A percentile compares a stretch with the other conserved stretches of the same genome.
Conservation (phyloP, 179 eudicot genomes). For the Nepenthes alata region DNA sequence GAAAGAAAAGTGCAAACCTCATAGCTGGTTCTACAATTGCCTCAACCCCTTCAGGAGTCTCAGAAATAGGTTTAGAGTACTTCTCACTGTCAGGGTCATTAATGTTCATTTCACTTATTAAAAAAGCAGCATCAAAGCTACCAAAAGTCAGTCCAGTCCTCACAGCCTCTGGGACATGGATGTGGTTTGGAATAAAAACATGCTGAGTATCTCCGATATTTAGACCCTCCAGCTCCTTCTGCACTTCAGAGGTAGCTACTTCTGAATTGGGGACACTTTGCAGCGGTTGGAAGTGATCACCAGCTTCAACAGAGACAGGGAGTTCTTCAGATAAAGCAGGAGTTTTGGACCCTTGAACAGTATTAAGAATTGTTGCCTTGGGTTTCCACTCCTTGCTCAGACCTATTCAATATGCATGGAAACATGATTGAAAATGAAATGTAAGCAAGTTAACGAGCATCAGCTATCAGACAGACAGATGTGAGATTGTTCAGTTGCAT, state of each 20-base stretch:
- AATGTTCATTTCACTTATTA: conserved; percentile 16
- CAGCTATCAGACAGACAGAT: no score
- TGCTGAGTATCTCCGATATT: conserved; percentile 48
- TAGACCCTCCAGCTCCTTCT: conserved; percentile 46
- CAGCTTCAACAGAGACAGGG: conserved; percentile 18
- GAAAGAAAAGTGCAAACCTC: conserved; percentile 34
- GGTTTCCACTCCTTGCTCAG: conserved; percentile 79
- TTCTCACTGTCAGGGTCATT: conserved; percentile 27
- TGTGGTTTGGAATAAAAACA: conserved; percentile 78
- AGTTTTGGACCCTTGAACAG: conserved; percentile 32
- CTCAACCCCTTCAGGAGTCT: conserved; percentile 35
- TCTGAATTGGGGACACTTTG: conserved; percentile 22
- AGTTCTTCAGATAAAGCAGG: conserved; percentile 27
- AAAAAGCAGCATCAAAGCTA: conserved; percentile 63
- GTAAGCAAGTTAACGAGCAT: not conserved
- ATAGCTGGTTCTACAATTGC: conserved; percentile 22
- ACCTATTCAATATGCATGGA: conserved; percentile 9
- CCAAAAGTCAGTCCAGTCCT: conserved; percentile 71
- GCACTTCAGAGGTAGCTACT: conserved; percentile 31
- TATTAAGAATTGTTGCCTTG: conserved; percentile 30
- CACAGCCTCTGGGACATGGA: conserved; percentile 76
- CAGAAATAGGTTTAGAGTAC: conserved; percentile 28
- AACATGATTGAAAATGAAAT: conserved; percentile 9
- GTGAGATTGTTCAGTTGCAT: no score
- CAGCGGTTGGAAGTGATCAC: conserved; percentile 15